Evolutionary conservation across 176 grass and related monocot species (phyloP).

Genomic region (Pharus latifolius): DNA sequence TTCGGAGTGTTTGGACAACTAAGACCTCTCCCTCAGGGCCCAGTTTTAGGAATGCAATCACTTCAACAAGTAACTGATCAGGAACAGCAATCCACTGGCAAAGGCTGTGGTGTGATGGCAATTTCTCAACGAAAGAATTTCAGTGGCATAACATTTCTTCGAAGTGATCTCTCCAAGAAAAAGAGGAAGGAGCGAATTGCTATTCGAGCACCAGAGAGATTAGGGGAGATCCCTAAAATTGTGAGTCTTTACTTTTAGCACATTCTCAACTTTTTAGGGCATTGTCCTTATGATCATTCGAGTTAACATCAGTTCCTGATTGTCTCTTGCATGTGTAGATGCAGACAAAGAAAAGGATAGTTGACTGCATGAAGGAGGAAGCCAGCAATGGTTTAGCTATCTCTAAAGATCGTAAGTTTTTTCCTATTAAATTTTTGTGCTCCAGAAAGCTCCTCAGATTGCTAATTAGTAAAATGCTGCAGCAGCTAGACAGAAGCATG

Average conservation of each 20-base stretch:
- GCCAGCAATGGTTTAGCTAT: neutral
- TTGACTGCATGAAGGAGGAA: neutral
- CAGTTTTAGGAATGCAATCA: neutral
- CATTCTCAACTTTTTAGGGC: neutral
- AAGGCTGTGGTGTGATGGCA: neutral
- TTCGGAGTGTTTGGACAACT: slow-evolving; percentile 27
- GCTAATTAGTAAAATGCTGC: neutral
- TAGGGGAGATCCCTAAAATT: neutral
- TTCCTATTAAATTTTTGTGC: neutral
- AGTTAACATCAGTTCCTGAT: neutral
- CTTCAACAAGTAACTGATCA: neutral
- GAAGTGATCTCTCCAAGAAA: neutral
- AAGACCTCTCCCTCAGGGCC: neutral
- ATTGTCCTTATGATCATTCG: neutral
- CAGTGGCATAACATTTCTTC: neutral
- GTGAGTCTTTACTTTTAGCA: neutral
- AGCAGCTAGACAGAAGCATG: neutral
- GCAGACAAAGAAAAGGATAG: neutral
- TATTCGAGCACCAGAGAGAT: neutral
- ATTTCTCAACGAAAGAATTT: neutral
- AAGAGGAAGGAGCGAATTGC: neutral
- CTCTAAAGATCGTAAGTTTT: slow-evolving; percentile 15
- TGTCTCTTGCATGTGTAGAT: neutral
- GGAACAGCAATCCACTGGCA: slow-evolving; percentile 8
- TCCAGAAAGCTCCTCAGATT: neutral